A percentile compares a stretch with the other conserved stretches of the same genome.
Evolutionary conservation across 306 rosid species (phyloP).

Genomic region (Acacia melanoxylon): DNA sequence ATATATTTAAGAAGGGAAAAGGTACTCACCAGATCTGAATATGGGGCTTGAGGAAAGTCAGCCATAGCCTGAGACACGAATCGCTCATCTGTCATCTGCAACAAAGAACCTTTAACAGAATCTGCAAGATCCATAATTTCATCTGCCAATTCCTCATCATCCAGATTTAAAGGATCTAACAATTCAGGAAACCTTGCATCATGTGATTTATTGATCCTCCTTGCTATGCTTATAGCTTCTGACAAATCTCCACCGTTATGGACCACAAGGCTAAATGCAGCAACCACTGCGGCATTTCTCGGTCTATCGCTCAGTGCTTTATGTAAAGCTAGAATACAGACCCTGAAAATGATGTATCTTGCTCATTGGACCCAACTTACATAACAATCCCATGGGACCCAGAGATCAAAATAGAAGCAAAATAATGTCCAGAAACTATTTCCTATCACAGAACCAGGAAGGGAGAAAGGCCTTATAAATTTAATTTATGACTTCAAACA

Average conservation of each 20-base stretch:
- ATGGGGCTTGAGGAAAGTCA: slow-evolving; percentile 75
- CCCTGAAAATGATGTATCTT: slow-evolving; percentile 67
- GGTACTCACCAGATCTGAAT: slow-evolving; percentile 64
- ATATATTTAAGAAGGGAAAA: not conserved
- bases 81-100: slow-evolving; percentile 65
- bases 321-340: slow-evolving; percentile 81
- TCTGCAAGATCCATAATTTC: slow-evolving; percentile 62
- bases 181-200: slow-evolving; percentile 68
- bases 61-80: slow-evolving; percentile 74
- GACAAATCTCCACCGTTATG: slow-evolving; percentile 76
- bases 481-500: slow-evolving; percentile 17
- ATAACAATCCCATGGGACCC: not conserved
- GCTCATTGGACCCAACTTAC: slow-evolving; percentile 23
- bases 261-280: slow-evolving; percentile 80
- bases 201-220: slow-evolving; percentile 52
- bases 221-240: slow-evolving; percentile 74
- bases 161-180: slow-evolving; percentile 49
- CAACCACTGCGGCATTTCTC: slow-evolving; percentile 62
- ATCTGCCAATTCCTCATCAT: slow-evolving; percentile 37
- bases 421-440: slow-evolving; percentile 8
- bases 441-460: slow-evolving; percentile 20
- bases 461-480: not conserved
- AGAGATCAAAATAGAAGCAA: not conserved
- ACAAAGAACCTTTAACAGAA: slow-evolving; percentile 51
- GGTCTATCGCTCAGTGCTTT: slow-evolving; percentile 68